These are phyloP conservation scores for Ogataea angusta DNA, from an alignment of 805 yeast genomes.

Conservation along the genomic window DNA sequence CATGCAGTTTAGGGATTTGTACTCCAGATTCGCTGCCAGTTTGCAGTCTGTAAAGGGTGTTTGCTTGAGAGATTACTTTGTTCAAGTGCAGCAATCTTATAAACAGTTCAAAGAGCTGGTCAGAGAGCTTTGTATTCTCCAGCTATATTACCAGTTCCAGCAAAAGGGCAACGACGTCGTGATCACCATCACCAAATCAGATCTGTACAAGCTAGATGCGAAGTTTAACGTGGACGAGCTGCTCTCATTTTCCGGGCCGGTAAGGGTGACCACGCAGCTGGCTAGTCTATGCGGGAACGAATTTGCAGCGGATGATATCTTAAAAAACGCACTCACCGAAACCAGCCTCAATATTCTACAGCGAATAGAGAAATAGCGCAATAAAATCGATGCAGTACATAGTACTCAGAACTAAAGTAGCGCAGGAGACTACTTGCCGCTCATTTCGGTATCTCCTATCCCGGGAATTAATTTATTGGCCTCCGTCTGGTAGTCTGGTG, in stretches of 20 bases:
- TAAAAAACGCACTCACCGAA: slow-evolving; percentile 4
- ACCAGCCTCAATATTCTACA: slow-evolving; percentile 8
- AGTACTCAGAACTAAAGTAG: neutral
- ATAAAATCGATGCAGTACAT: slow-evolving; percentile 1
- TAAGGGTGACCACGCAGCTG: slow-evolving; percentile 9
- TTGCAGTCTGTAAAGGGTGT: neutral
- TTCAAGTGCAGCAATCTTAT: neutral
- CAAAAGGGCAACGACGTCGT: slow-evolving; percentile 1
- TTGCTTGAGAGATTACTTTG: slow-evolving; percentile 11
- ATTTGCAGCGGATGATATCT: slow-evolving; percentile 3
- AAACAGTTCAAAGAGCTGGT: slow-evolving; percentile 8
- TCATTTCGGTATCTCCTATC: slow-evolving; percentile 6
- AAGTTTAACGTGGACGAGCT: slow-evolving; percentile 7
- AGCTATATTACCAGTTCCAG: slow-evolving; percentile 11
- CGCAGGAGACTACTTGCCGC: neutral
- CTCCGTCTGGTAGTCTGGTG: slow-evolving; percentile 10
- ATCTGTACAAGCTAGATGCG: slow-evolving; percentile 12
- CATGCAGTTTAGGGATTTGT: slow-evolving; percentile 4
- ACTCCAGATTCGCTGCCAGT: neutral
- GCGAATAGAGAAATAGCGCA: slow-evolving; percentile 8
- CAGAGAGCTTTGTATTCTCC: slow-evolving; percentile 12
- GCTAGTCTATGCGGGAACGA: neutral
- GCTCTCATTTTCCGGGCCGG: slow-evolving; percentile 5
- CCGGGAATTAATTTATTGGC: slow-evolving; percentile 13
- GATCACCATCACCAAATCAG: slow-evolving; percentile 10